phyloP scores from a whole-genome alignment of 257 asterid species.

The Mitragyna speciosa region DNA sequence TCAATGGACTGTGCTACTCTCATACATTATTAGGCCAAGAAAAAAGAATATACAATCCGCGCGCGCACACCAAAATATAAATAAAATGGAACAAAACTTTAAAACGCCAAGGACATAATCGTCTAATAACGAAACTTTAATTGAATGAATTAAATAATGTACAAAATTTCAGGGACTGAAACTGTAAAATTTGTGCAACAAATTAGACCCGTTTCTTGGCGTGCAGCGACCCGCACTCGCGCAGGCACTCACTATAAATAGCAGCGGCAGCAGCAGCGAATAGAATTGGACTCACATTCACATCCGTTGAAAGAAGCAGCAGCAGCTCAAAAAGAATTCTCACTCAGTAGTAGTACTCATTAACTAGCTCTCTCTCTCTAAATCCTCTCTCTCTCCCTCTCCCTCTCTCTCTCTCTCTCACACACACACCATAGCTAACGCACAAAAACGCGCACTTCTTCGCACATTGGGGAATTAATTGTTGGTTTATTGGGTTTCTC shows the following conservation, averaged over 20 bases:
- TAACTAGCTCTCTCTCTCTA: not conserved
- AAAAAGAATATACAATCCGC: no score
- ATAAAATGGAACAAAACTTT: no score
- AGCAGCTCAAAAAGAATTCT: no score
- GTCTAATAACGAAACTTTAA: no score
- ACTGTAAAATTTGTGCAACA: not conserved
- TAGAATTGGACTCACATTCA: no score
- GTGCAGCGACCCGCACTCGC: conserved; percentile 3
- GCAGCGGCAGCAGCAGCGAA: no score
- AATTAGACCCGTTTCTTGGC: not conserved
- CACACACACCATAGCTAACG: not conserved
- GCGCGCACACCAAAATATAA: no score
- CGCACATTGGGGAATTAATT: not conserved
- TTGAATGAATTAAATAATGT: not conserved
- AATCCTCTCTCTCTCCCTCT: not conserved
- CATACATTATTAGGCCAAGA: no score
- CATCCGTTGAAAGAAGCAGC: no score
- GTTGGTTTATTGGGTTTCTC: not conserved
- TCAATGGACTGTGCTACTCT: no score
- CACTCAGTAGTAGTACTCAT: not conserved
- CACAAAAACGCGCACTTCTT: no score
- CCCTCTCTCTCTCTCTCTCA: not conserved
- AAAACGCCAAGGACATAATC: no score
- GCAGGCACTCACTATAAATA: conserved; percentile 5
- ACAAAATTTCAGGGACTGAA: not conserved